Evolutionary conservation across 345 rosid genomes (phyloP).

Genomic region (Linum trigynum): DNA sequence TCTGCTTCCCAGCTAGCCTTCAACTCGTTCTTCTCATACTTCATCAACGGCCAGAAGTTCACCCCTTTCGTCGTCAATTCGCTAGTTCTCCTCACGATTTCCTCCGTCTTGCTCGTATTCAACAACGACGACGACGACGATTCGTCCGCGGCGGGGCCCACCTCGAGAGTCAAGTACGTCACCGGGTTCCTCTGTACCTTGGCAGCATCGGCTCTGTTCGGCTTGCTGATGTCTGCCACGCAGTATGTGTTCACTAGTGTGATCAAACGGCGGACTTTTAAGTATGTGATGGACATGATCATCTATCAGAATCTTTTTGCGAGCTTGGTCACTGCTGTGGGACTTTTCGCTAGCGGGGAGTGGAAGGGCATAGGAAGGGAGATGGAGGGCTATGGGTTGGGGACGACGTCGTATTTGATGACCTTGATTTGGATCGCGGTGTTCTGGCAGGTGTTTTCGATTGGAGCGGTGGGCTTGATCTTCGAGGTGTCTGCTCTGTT

Average conservation of each 20-base stretch:
- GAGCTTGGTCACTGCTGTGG: not conserved
- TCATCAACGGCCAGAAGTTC: constrained; percentile 28
- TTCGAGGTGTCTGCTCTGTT: constrained; percentile 20
- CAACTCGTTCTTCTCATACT: constrained; percentile 41
- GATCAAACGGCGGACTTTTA: constrained; percentile 23
- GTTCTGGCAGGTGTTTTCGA: constrained; percentile 12
- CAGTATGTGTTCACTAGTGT: constrained; percentile 29
- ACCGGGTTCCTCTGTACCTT: constrained; percentile 35
- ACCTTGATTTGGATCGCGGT: constrained; percentile 19
- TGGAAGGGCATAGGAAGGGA: constrained; percentile 13
- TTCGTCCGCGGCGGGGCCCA: not conserved
- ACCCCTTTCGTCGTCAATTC: constrained; percentile 12
- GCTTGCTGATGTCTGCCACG: constrained; percentile 18
- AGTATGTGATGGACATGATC: constrained; percentile 28
- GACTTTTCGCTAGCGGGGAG: constrained; percentile 20
- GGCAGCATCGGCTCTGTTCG: constrained; percentile 37
- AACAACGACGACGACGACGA: not conserved
- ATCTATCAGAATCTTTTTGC: constrained; percentile 13
- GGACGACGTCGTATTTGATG: constrained; percentile 14
- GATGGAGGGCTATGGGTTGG: constrained; percentile 10
- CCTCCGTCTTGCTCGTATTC: constrained; percentile 12
- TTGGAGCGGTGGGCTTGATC: constrained; percentile 16
- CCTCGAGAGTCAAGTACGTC: constrained; percentile 22
- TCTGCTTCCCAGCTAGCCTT: constrained; percentile 40
- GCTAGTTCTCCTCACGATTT: constrained; percentile 13